These are phyloP conservation scores for Phytopythium mirpurense DNA, from an alignment of 352 stramenopile species.

Conservation along the genomic window DNA sequence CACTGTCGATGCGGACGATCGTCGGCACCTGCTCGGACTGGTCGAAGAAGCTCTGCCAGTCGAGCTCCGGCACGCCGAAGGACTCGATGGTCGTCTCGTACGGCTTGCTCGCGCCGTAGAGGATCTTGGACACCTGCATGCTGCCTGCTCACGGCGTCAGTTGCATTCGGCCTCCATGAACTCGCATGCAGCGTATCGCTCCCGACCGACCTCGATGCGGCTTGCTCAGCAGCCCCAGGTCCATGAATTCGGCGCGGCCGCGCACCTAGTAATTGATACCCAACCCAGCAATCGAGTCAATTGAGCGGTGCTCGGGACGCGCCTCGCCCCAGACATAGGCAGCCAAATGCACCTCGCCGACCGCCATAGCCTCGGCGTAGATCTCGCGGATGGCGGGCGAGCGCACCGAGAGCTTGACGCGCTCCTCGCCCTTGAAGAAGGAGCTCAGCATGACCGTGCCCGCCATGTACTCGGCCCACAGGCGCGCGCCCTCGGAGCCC, in stretches of 20 bases:
- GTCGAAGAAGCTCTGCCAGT: constrained; percentile 85
- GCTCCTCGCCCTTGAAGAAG: constrained; percentile 86
- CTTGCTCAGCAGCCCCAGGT: constrained; percentile 17
- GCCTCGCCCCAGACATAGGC: not conserved
- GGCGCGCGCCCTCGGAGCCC: constrained; percentile 32
- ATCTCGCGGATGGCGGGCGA: constrained; percentile 65
- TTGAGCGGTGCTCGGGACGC: not conserved
- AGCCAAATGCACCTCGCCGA: constrained; percentile 49
- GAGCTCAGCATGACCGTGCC: constrained; percentile 81
- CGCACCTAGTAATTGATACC: constrained; percentile 45
- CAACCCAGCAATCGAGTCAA: not conserved
- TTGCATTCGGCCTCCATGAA: not conserved
- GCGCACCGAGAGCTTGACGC: constrained; percentile 68
- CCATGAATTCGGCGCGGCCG: constrained; percentile 46
- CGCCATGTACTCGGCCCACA: constrained; percentile 88
- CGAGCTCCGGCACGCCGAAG: constrained; percentile 51
- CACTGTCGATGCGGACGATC: constrained; percentile 68
- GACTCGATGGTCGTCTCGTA: constrained; percentile 74
- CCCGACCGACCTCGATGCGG: constrained; percentile 5
- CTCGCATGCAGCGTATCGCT: too few species aligned
- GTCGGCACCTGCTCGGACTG: constrained; percentile 83
- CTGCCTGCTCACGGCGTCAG: constrained; percentile 24
- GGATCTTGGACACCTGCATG: constrained; percentile 78
- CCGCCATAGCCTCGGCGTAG: constrained; percentile 72
- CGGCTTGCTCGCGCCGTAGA: constrained; percentile 65